These are phyloP conservation scores for Stromatinia cepivora DNA, from an alignment of 2,329 filamentous ascomycete species.

Conservation along the genomic window DNA sequence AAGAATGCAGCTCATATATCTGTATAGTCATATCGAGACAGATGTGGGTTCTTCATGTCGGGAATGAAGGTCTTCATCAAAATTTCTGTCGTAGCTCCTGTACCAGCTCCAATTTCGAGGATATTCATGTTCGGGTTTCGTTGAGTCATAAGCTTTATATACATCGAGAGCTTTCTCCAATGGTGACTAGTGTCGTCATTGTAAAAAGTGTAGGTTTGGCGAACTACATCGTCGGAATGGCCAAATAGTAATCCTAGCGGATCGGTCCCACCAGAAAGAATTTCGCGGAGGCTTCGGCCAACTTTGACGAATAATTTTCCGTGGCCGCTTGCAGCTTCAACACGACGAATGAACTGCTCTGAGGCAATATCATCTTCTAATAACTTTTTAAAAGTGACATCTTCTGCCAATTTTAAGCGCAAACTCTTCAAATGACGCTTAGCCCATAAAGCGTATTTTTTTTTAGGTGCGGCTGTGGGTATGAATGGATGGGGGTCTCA, in stretches of 20 bases:
- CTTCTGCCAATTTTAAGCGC: background rate
- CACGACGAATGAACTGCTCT: background rate
- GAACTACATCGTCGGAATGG: background rate
- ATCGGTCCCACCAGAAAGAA: background rate
- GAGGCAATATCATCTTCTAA: background rate
- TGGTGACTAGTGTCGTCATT: background rate
- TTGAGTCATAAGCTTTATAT: background rate
- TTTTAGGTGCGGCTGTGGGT: background rate
- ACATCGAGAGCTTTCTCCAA: background rate
- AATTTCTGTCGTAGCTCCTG: slow-evolving; percentile 25
- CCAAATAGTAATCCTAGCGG: background rate
- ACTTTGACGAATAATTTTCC: background rate
- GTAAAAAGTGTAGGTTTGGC: background rate
- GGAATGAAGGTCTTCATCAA: slow-evolving; percentile 14
- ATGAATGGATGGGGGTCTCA: background rate
- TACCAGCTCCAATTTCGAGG: slow-evolving; percentile 36
- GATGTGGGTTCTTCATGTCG: background rate
- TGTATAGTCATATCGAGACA: slow-evolving; percentile 1
- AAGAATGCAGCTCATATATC: slow-evolving; percentile 13
- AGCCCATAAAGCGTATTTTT: background rate
- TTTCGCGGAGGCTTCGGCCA: background rate
- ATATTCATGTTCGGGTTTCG: slow-evolving; percentile 32
- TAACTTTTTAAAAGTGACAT: background rate
- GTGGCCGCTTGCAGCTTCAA: background rate
- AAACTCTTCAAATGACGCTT: background rate